These are phyloP conservation scores for Capronia americana DNA, from an alignment of 2,329 filamentous ascomycete genomes.

Conservation along the genomic window DNA sequence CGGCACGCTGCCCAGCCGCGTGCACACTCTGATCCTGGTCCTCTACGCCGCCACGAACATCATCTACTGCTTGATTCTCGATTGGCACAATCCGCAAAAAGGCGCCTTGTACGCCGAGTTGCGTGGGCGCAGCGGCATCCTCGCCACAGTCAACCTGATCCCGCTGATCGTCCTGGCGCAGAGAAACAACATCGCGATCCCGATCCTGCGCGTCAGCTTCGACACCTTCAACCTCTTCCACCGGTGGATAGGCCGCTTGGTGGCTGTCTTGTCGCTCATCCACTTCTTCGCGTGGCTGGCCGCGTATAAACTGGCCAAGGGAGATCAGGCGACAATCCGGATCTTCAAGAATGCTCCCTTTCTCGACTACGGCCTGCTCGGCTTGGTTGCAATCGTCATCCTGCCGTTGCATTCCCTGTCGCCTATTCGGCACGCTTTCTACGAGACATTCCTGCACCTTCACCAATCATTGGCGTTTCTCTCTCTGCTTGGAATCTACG, in stretches of 20 bases:
- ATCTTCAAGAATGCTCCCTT: slow-evolving; percentile 49
- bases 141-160: slow-evolving; percentile 89
- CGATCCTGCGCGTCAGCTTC: slow-evolving; percentile 83
- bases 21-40: slow-evolving; percentile 73
- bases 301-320: slow-evolving; percentile 71
- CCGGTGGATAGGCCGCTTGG: slow-evolving; percentile 79
- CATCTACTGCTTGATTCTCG: slow-evolving; percentile 68
- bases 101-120: slow-evolving; percentile 76
- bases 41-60: slow-evolving; percentile 76
- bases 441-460: slow-evolving; percentile 56
- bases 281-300: slow-evolving; percentile 79
- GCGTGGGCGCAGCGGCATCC: slow-evolving; percentile 81
- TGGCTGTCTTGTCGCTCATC: slow-evolving; percentile 71
- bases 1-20: slow-evolving; percentile 78
- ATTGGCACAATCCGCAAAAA: slow-evolving; percentile 52
- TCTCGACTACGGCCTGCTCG: slow-evolving; percentile 55
- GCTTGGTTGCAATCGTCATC: slow-evolving; percentile 49
- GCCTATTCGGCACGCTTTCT: slow-evolving; percentile 53
- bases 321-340: slow-evolving; percentile 56
- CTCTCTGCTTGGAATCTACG: slow-evolving; percentile 53
- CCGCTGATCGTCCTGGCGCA: slow-evolving; percentile 87
- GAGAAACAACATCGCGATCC: slow-evolving; percentile 91
- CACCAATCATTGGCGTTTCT: slow-evolving; percentile 54
- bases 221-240: slow-evolving; percentile 95
- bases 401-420: slow-evolving; percentile 54